A percentile compares a stretch with the other conserved stretches of the same genome.
Conservation (phyloP, 768 basidiomycete genomes). For the Lactifluus echinatus region DNA sequence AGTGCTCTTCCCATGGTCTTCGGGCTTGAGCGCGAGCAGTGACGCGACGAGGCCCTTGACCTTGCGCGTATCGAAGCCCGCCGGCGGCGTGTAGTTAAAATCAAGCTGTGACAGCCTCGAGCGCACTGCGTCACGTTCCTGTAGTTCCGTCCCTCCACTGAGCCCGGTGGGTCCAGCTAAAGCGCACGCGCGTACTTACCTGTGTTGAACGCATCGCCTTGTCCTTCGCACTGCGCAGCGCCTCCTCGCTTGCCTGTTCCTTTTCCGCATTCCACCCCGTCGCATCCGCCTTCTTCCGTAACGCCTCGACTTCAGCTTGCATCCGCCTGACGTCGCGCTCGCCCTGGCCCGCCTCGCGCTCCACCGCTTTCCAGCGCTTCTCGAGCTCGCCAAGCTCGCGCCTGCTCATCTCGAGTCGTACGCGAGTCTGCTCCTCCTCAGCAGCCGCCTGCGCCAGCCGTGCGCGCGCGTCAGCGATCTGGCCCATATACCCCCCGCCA, state of each 20-base stretch:
- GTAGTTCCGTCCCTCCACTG: background rate
- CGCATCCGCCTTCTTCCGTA: conserved; percentile 42
- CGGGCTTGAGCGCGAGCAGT: conserved; percentile 66
- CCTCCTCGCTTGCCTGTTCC: conserved; percentile 49
- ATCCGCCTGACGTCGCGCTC: conserved; percentile 56
- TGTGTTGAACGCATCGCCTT: conserved; percentile 52
- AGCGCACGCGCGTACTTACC: conserved; percentile 32
- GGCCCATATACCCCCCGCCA: conserved; percentile 88
- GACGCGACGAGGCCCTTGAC: conserved; percentile 90
- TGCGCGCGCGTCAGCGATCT: conserved; percentile 78
- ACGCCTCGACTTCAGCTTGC: conserved; percentile 47
- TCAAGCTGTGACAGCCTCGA: conserved; percentile 61
- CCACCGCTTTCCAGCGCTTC: conserved; percentile 70
- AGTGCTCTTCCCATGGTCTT: conserved; percentile 71
- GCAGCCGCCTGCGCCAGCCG: conserved; percentile 68
- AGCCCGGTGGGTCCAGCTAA: too few relatives aligned
- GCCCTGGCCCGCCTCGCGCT: conserved; percentile 75
- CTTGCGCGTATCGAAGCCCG: conserved; percentile 71
- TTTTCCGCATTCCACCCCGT: conserved; percentile 73
- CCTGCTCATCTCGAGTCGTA: conserved; percentile 67
- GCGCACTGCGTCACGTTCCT: conserved; percentile 65
- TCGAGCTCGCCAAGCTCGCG: conserved; percentile 75
- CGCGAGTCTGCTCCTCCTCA: conserved; percentile 75
- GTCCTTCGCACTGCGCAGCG: conserved; percentile 43
- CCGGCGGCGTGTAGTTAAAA: conserved; percentile 77